A percentile compares a stretch with the other conserved stretches of the same genome.
These are phyloP conservation scores for Cladosporium sp. DNA, from an alignment of 2,329 filamentous ascomycete genomes.

Conservation along the genomic window DNA sequence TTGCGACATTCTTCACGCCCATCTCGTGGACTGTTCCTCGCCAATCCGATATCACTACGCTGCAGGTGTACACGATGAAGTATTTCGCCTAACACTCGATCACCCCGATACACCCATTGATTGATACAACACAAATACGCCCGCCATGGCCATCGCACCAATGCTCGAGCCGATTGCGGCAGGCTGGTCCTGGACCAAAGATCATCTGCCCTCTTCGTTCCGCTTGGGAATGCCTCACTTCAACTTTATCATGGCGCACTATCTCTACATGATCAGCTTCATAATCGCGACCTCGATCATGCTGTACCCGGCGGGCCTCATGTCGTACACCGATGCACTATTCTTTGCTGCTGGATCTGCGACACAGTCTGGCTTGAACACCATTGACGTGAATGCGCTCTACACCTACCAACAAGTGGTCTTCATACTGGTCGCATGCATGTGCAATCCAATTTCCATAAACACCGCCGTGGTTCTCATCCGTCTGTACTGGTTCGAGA, in stretches of 20 bases:
- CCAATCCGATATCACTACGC: neutral
- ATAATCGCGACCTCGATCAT: slow-evolving; percentile 74
- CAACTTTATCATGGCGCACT: slow-evolving; percentile 81
- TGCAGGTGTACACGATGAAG: slow-evolving; percentile 7
- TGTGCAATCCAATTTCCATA: slow-evolving; percentile 81
- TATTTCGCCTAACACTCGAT: neutral
- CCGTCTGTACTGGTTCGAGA: slow-evolving; percentile 97
- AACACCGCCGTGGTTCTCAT: slow-evolving; percentile 86
- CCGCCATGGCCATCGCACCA: slow-evolving; percentile 4
- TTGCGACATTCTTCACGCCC: neutral
- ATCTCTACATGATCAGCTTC: slow-evolving; percentile 77
- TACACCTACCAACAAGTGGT: slow-evolving; percentile 57
- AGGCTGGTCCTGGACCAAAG: slow-evolving; percentile 24
- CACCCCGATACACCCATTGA: neutral
- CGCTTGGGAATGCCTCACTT: slow-evolving; percentile 58
- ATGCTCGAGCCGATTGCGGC: slow-evolving; percentile 27
- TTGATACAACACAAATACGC: neutral
- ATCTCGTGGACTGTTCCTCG: neutral
- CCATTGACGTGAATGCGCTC: slow-evolving; percentile 55
- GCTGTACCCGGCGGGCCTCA: slow-evolving; percentile 63
- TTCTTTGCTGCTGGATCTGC: slow-evolving; percentile 83
- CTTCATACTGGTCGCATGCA: slow-evolving; percentile 68
- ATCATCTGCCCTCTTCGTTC: slow-evolving; percentile 22
- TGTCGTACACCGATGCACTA: slow-evolving; percentile 82
- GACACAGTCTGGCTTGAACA: slow-evolving; percentile 92